Conservation (phyloP, 164 flowering plant species). For the Paratinospora sagittata region DNA sequence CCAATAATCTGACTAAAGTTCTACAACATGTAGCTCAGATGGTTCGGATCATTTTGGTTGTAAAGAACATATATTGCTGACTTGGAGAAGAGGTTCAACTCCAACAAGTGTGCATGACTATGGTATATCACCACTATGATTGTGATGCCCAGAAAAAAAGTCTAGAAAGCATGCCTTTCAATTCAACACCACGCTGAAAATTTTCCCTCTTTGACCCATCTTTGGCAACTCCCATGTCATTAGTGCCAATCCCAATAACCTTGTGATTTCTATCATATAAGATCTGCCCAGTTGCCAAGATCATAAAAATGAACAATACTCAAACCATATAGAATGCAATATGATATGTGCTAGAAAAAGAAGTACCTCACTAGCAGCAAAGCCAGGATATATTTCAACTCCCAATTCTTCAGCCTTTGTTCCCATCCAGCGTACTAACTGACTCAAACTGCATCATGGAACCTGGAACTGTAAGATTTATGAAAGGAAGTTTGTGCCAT, state of each 20-base stretch:
- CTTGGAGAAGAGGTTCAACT: not conserved
- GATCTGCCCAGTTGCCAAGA: slow-evolving; percentile 42
- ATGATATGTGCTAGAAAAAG: not conserved
- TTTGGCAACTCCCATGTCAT: slow-evolving; percentile 91
- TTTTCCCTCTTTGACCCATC: slow-evolving; percentile 76
- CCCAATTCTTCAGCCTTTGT: slow-evolving; percentile 91
- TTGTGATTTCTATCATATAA: slow-evolving; percentile 54
- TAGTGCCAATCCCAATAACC: slow-evolving; percentile 78
- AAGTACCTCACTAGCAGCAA: slow-evolving; percentile 93
- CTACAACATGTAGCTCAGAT: not conserved
- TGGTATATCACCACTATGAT: not conserved
- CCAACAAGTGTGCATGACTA: not conserved
- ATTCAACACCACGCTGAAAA: slow-evolving; percentile 84
- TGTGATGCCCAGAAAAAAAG: not conserved
- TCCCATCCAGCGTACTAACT: slow-evolving; percentile 90
- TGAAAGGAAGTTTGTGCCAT: slow-evolving; percentile 1
- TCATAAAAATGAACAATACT: slow-evolving; percentile 9
- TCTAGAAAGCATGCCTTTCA: slow-evolving; percentile 48
- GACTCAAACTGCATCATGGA: slow-evolving; percentile 65
- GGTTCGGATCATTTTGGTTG: not conserved
- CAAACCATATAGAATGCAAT: not conserved
- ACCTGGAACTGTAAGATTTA: not conserved
- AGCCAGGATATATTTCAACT: slow-evolving; percentile 93
- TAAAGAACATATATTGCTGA: not conserved
- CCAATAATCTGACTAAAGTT: not conserved